Percentiles rank a stretch among this genome's conserved stretches.
phyloP scores from a whole-genome alignment of 305 asterid genomes.

The Rubia balearica region DNA sequence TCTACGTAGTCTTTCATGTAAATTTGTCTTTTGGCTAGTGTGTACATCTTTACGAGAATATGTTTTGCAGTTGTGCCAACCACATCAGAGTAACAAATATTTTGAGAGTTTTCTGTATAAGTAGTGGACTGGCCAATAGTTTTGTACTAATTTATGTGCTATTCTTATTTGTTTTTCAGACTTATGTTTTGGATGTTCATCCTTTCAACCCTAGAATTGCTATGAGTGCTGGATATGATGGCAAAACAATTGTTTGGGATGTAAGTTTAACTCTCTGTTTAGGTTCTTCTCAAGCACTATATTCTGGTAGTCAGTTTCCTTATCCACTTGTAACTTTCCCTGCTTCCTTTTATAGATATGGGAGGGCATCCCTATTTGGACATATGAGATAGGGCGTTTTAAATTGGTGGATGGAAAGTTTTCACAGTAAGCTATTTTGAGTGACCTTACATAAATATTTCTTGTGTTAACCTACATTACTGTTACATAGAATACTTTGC shows the following conservation, averaged over 20 bases:
- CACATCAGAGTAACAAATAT: background rate
- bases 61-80: background rate
- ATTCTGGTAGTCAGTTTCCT: background rate
- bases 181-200: conserved; percentile 97
- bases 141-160: conserved; percentile 11
- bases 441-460: background rate
- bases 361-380: conserved; percentile 88
- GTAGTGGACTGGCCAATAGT: background rate
- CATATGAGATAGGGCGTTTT: conserved; percentile 78
- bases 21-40: background rate
- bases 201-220: conserved; percentile 99
- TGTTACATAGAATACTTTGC: background rate
- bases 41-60: conserved; percentile 9
- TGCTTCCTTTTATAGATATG: conserved; percentile 59
- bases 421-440: conserved; percentile 66
- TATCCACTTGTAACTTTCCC: conserved; percentile 15
- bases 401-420: conserved; percentile 97
- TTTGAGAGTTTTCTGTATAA: background rate
- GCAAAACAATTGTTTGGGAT: conserved; percentile 96
- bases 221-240: conserved; percentile 99
- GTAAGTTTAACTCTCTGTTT: conserved; percentile 49
- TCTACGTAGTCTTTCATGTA: background rate
- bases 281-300: conserved; percentile 13
- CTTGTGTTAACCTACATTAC: background rate
- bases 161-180: conserved; percentile 36